A percentile compares a stretch with the other conserved stretches of the same genome.
These are phyloP conservation scores for Arthrobotrys iridis DNA, from an alignment of 2,329 filamentous ascomycete genomes.

Conservation along the genomic window DNA sequence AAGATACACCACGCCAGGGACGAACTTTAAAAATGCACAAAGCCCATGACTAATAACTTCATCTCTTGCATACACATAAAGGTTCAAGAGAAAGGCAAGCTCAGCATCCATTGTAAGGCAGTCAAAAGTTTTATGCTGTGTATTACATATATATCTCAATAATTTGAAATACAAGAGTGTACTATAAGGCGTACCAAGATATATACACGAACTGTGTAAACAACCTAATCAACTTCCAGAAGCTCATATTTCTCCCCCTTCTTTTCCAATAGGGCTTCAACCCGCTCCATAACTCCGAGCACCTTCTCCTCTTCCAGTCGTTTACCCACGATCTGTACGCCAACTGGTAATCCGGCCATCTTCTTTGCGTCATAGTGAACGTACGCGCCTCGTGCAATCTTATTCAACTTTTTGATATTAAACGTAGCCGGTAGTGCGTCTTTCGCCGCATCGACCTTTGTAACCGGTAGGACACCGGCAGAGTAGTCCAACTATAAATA, in stretches of 20 bases:
- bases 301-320: constrained; percentile 89
- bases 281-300: constrained; percentile 77
- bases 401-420: constrained; percentile 74
- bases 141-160: not conserved
- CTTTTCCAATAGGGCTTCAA: constrained; percentile 75
- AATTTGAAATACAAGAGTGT: not conserved
- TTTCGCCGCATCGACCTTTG: constrained; percentile 76
- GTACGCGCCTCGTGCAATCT: constrained; percentile 82
- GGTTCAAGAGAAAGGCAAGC: not conserved
- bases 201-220: not conserved
- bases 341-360: constrained; percentile 90
- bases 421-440: constrained; percentile 74
- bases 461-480: constrained; percentile 82
- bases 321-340: constrained; percentile 82
- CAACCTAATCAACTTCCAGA: constrained; percentile 58
- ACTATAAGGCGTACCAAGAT: too few species aligned
- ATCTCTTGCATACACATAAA: not conserved
- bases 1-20: constrained; percentile 14
- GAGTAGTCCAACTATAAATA: constrained; percentile 79
- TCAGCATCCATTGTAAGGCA: not conserved
- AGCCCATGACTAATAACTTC: not conserved
- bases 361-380: constrained; percentile 81
- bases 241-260: constrained; percentile 66
- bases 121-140: not conserved
- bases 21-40: constrained; percentile 8